Percentiles rank a stretch among this genome's conserved stretches.
phyloP scores from a whole-genome alignment of 306 rosid genomes.

The Acacia melanoxylon region DNA sequence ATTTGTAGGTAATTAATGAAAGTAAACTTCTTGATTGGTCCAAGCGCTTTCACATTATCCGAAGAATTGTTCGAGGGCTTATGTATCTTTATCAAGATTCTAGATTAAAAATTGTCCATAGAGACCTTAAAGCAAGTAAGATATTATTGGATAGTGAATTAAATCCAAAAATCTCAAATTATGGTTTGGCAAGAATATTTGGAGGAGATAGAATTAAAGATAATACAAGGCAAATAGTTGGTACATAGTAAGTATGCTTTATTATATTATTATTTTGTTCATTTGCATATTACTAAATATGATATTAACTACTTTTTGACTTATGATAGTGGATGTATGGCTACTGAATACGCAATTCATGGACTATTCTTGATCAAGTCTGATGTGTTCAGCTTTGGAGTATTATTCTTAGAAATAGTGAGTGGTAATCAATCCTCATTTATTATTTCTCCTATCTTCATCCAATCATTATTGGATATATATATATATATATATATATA shows the following conservation, averaged over 20 bases:
- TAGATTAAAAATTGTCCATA: background rate
- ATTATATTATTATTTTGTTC: background rate
- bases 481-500: no score
- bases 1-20: background rate
- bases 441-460: no score
- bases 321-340: background rate
- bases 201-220: background rate
- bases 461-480: no score
- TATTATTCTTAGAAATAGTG: slow-evolving; percentile 15
- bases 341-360: background rate
- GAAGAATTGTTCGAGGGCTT: background rate
- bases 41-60: background rate
- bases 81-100: background rate
- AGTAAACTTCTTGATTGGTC: background rate
- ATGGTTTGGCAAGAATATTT: background rate
- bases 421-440: no score
- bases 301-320: background rate
- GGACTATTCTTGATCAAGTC: background rate
- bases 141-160: background rate
- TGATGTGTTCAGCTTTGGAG: slow-evolving; percentile 15
- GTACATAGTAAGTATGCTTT: slow-evolving; percentile 14
- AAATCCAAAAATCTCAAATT: background rate
- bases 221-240: background rate
- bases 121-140: background rate
- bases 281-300: background rate